Conservation (phyloP, 2,329 filamentous ascomycete genomes). For the Tolypocladium tundrense region DNA sequence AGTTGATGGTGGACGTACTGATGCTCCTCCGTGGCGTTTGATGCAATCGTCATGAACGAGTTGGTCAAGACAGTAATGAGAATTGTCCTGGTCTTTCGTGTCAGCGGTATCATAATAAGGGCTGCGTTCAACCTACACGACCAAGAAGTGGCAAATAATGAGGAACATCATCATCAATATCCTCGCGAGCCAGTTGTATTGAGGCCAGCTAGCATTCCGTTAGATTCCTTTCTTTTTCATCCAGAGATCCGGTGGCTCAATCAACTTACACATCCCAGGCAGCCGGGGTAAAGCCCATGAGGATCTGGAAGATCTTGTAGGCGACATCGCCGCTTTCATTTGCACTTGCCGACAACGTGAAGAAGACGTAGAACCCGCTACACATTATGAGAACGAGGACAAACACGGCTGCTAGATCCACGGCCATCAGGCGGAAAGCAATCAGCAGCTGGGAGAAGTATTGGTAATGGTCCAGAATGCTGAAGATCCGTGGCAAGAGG, state of each 20-base stretch:
- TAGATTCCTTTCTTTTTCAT: constrained; percentile 2
- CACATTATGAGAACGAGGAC: constrained; percentile 78
- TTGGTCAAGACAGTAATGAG: constrained; percentile 93
- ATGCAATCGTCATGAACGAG: constrained; percentile 89
- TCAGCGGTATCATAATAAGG: not conserved
- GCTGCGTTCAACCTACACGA: constrained; percentile 46
- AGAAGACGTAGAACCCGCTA: constrained; percentile 92
- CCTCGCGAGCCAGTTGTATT: constrained; percentile 71
- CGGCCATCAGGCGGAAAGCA: constrained; percentile 87
- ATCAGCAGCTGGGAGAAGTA: constrained; percentile 95
- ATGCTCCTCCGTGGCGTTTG: constrained; percentile 88
- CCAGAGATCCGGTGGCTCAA: not conserved
- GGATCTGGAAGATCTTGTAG: constrained; percentile 83
- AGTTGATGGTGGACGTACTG: constrained; percentile 33
- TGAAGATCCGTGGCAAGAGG: constrained; percentile 83
- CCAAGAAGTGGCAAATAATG: constrained; percentile 89
- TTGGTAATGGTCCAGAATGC: constrained; percentile 84
- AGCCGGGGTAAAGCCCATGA: constrained; percentile 93
- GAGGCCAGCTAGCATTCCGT: constrained; percentile 41
- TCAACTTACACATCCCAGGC: constrained; percentile 72
- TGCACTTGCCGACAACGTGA: constrained; percentile 67
- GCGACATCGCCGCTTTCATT: constrained; percentile 66
- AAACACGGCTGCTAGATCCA: constrained; percentile 77
- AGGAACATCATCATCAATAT: constrained; percentile 70
- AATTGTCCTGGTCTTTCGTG: constrained; percentile 50